Evolutionary conservation across 352 stramenopile species (phyloP), one percentile per base, ranked within the genome.

Genomic region (Globisporangium yorkense): DNA sequence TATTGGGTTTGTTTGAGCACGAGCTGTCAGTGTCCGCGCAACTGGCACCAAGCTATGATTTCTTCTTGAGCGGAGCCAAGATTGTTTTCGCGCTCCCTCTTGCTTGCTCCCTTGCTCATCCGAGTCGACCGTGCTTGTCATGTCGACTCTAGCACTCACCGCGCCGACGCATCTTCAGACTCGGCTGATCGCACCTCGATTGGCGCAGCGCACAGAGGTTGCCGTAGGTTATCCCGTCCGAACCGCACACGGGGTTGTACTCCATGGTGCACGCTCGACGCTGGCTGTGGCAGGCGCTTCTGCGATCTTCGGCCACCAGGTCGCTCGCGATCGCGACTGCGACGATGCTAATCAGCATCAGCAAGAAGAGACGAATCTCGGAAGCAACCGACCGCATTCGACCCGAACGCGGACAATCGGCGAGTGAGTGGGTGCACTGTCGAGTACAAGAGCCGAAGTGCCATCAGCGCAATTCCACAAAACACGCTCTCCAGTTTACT

Each of bases 221-320:
- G 29, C 52, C 52, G 52, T 40, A 58, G 10, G 52, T 50, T 35
- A 16, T 50, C 1, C 39, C 52, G 29, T 58, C 39, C 24, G 52
- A 58, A 16, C 52, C 52, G 43, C 52, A 58, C 52, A 58, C 52
- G 16, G 52, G 52, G 39, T 43, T 16, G 24, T 29, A 58, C 40
- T 58, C 31, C 40, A 29, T 48, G 35, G 52, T 58, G 21, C 52
- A 58, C 5, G 27, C 39, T 18, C 24, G 39, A 13, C 20, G 41
- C 16, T 24, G 52, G 52, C 40, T 2, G 41, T 27, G 24, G 12
- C 40, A 57, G 15, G 18, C 50, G 9, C 50, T 37, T 21, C 27
- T 29, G 27, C 50, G 27, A 20, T 27, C 45, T 7, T 47, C 50
- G n/a, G 16, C 20, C 21, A 31, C 8, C 8, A 56, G 33, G 8